Percentiles rank a stretch among this genome's conserved stretches.
Evolutionary conservation across 1,284 basidiomycete genomes (phyloP).

Genomic region (Blastosporella zonata): DNA sequence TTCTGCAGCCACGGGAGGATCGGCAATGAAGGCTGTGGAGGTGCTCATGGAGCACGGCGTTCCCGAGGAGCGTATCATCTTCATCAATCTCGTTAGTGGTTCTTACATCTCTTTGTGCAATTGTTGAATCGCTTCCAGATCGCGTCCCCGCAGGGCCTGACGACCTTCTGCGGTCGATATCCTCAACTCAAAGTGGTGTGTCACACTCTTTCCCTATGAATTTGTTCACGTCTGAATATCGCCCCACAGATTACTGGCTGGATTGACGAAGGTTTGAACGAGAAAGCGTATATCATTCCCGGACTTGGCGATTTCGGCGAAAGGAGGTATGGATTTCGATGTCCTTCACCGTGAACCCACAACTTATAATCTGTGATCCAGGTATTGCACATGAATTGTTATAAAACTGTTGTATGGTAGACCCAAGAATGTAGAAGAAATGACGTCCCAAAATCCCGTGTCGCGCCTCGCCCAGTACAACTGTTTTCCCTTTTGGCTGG

Average conservation of each 20-base stretch:
- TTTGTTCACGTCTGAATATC: not conserved
- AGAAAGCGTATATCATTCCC: slow-evolving; percentile 85
- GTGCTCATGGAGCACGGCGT: slow-evolving; percentile 91
- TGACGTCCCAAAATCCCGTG: not conserved
- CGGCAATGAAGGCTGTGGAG: slow-evolving; percentile 96
- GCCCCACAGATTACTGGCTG: slow-evolving; percentile 81
- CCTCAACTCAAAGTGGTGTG: slow-evolving; percentile 82
- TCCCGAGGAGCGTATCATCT: slow-evolving; percentile 87
- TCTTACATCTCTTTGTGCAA: not conserved
- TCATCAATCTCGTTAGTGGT: slow-evolving; percentile 82
- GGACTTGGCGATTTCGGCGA: slow-evolving; percentile 93
- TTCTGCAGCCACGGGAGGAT: slow-evolving; percentile 86
- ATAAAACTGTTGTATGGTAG: not conserved
- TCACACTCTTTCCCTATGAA: slow-evolving; percentile 12
- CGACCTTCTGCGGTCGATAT: slow-evolving; percentile 78
- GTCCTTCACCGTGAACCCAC: not conserved
- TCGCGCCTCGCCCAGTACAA: no score
- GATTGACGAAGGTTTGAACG: slow-evolving; percentile 95
- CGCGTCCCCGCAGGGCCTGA: slow-evolving; percentile 89
- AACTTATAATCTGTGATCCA: slow-evolving; percentile 1
- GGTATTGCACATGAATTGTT: slow-evolving; percentile 17
- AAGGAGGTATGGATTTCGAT: slow-evolving; percentile 51
- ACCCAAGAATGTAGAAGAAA: not conserved
- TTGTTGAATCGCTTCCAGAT: slow-evolving; percentile 50
- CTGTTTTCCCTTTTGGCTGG: no score